phyloP scores from a whole-genome alignment of 2,329 filamentous ascomycete genomes.

The Alternaria longipes region DNA sequence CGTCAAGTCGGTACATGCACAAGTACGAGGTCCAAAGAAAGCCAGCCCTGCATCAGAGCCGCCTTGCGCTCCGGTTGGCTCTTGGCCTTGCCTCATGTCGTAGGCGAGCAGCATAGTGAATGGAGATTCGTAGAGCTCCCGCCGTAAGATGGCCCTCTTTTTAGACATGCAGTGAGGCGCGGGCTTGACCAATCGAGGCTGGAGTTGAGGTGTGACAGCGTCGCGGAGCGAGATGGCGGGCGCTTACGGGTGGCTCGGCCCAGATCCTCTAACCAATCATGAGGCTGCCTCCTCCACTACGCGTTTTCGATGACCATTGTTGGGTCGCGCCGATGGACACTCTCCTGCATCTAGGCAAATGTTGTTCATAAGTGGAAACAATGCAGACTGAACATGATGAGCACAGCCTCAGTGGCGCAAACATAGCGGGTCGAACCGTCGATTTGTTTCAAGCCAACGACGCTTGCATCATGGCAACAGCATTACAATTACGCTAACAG shows the following conservation, averaged over 20 bases:
- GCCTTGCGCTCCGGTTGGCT: constrained; percentile 41
- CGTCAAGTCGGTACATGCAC: constrained; percentile 38
- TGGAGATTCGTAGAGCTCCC: constrained; percentile 43
- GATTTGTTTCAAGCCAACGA: neutral
- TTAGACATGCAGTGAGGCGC: constrained; percentile 44
- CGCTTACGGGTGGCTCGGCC: constrained; percentile 37
- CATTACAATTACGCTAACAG: neutral
- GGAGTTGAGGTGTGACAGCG: constrained; percentile 40
- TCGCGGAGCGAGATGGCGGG: constrained; percentile 32
- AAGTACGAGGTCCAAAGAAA: constrained; percentile 29
- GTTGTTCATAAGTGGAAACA: constrained; percentile 7
- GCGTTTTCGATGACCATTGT: constrained; percentile 12
- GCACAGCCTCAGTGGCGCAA: constrained; percentile 29
- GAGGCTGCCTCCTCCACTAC: constrained; percentile 20
- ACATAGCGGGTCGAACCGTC: neutral
- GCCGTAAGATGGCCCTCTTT: constrained; percentile 36
- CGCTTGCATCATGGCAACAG: neutral
- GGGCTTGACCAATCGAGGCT: constrained; percentile 43
- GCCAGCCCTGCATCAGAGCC: constrained; percentile 31
- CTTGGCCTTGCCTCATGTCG: constrained; percentile 31
- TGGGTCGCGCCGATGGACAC: constrained; percentile 16
- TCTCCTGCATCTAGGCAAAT: constrained; percentile 22
- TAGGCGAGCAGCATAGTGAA: constrained; percentile 33
- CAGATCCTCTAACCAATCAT: constrained; percentile 37
- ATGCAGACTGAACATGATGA: neutral